Conservation (phyloP, 1,284 basidiomycete genomes). For the Trichosporon faecale region DNA sequence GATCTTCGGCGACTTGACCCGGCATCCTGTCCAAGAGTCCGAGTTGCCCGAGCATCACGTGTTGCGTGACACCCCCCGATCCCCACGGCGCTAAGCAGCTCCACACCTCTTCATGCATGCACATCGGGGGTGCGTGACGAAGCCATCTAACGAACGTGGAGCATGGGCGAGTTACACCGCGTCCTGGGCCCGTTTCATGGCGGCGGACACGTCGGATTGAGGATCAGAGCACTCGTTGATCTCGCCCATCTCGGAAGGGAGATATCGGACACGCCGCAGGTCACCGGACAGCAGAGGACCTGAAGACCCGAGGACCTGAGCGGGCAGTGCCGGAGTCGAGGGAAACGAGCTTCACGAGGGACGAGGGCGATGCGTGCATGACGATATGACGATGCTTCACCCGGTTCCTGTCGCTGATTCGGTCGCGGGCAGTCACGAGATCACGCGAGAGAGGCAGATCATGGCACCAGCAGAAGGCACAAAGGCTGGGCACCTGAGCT, state of each 20-base stretch:
- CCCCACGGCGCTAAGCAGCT: background rate
- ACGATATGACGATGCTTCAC: constrained; percentile 1
- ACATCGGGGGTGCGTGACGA: background rate
- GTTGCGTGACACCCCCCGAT: background rate
- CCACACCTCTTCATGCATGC: background rate
- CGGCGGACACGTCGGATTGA: too few species aligned
- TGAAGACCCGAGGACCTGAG: too few species aligned
- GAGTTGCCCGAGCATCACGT: background rate
- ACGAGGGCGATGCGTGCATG: background rate
- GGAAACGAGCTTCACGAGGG: background rate
- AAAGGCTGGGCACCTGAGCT: too few species aligned
- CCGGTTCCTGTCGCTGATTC: background rate
- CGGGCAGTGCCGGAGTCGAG: background rate
- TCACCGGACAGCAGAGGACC: constrained; percentile 7
- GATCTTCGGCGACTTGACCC: too few species aligned
- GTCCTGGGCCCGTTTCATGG: too few species aligned
- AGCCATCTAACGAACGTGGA: background rate
- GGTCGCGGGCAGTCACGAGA: background rate
- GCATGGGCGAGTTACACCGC: background rate
- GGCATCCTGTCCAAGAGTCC: background rate
- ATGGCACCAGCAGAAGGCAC: background rate
- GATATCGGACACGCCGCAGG: background rate
- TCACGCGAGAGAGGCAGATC: constrained; percentile 4
- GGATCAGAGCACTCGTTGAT: background rate
- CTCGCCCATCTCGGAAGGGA: background rate